Evolutionary conservation across 805 yeast species (phyloP).

Genomic region (Zygoascus bituminiphila): DNA sequence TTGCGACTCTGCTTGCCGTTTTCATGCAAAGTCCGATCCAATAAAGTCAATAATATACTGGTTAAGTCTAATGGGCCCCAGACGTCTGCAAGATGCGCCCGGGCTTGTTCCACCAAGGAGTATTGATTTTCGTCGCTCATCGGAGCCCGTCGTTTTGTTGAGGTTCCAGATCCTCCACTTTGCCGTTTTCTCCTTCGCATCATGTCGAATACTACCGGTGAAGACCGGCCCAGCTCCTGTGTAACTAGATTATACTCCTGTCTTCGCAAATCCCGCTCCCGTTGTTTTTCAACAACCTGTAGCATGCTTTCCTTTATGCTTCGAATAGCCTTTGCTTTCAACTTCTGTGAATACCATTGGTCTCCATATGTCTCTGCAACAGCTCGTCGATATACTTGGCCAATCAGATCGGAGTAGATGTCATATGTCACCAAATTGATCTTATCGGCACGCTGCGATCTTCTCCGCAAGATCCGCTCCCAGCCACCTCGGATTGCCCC

Average conservation of each 20-base stretch:
- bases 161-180: neutral
- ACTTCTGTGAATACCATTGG: neutral
- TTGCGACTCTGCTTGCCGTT: slow-evolving; percentile 13
- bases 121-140: neutral
- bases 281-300: neutral
- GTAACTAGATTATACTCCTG: neutral
- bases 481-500: neutral
- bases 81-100: neutral
- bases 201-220: neutral
- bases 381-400: neutral
- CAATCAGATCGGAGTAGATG: neutral
- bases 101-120: neutral
- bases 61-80: neutral
- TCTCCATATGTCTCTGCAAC: neutral
- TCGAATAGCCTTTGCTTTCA: neutral
- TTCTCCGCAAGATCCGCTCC: neutral
- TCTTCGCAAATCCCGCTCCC: neutral
- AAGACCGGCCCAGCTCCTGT: neutral
- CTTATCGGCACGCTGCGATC: neutral
- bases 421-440: neutral
- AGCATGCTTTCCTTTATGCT: neutral
- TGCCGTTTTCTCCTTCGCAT: neutral
- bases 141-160: neutral
- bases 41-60: neutral
- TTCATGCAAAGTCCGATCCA: neutral